These are phyloP conservation scores for Trichoderma gracile DNA, from an alignment of 2,329 filamentous ascomycete species.

Conservation along the genomic window DNA sequence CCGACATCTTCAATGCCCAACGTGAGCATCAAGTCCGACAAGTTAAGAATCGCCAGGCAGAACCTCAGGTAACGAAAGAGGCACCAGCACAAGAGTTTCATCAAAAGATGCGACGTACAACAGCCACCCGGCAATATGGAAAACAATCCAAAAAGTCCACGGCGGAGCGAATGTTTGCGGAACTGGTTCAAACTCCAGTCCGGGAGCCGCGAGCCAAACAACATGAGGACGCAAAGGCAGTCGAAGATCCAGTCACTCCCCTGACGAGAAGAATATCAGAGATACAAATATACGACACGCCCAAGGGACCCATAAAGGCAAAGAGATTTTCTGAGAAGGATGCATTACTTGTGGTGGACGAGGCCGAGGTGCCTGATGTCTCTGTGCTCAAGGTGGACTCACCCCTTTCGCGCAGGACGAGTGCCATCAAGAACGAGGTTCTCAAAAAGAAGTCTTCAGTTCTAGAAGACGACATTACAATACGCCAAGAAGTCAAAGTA, in stretches of 20 bases:
- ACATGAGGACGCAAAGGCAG: constrained; percentile 24
- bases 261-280: constrained; percentile 41
- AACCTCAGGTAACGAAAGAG: background rate
- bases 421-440: background rate
- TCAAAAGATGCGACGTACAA: constrained; percentile 48
- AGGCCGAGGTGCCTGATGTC: constrained; percentile 4
- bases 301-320: constrained; percentile 23
- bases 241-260: constrained; percentile 35
- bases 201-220: constrained; percentile 34
- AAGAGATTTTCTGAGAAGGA: constrained; percentile 27
- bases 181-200: constrained; percentile 53
- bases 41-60: background rate
- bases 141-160: constrained; percentile 50
- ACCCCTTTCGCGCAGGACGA: background rate
- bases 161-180: constrained; percentile 52
- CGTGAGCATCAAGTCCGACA: background rate
- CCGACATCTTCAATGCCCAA: constrained; percentile 22
- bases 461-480: background rate
- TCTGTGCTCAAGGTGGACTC: constrained; percentile 6
- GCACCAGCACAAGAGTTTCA: background rate
- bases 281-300: constrained; percentile 34
- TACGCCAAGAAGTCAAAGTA: background rate
- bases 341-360: constrained; percentile 20
- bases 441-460: background rate
- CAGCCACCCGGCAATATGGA: constrained; percentile 52